These are phyloP conservation scores for Novymonas esmeraldas DNA, from an alignment of 208 protist species.

Conservation along the genomic window DNA sequence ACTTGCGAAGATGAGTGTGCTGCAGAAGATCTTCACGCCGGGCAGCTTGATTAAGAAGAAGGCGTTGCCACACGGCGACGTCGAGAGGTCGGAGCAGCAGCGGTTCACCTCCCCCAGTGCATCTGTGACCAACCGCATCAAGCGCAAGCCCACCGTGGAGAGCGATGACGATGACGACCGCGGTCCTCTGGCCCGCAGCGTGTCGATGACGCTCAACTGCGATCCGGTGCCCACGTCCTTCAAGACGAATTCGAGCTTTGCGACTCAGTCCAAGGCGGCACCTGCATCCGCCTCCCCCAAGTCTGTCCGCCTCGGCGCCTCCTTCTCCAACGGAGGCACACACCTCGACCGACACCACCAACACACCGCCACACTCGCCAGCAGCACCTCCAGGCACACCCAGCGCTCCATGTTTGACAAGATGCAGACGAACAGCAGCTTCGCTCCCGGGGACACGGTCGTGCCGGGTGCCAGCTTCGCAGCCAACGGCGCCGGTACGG, in stretches of 20 bases:
- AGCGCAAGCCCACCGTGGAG: conserved; percentile 15
- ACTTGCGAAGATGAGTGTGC: conserved; percentile 14
- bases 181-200: conserved; percentile 7
- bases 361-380: conserved; percentile 17
- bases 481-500: conserved; percentile 12
- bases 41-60: conserved; percentile 24
- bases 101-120: conserved; percentile 3
- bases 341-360: conserved; percentile 22
- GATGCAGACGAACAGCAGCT: conserved; percentile 13
- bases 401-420: conserved; percentile 28
- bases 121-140: conserved; percentile 7
- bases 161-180: conserved; percentile 13
- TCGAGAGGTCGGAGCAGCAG: background rate
- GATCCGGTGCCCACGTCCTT: conserved; percentile 49
- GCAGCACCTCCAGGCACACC: conserved; percentile 11
- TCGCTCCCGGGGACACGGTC: conserved; percentile 7
- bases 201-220: conserved; percentile 34
- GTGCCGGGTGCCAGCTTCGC: conserved; percentile 2
- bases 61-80: conserved; percentile 9
- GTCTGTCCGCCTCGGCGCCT: background rate
- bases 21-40: conserved; percentile 36
- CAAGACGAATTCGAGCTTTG: conserved; percentile 33
- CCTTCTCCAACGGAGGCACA: conserved; percentile 6
- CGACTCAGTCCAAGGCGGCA: conserved; percentile 5
- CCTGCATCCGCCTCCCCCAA: conserved; percentile 3